phyloP scores from a whole-genome alignment of 257 asterid species.

The Nicotiana sylvestris region DNA sequence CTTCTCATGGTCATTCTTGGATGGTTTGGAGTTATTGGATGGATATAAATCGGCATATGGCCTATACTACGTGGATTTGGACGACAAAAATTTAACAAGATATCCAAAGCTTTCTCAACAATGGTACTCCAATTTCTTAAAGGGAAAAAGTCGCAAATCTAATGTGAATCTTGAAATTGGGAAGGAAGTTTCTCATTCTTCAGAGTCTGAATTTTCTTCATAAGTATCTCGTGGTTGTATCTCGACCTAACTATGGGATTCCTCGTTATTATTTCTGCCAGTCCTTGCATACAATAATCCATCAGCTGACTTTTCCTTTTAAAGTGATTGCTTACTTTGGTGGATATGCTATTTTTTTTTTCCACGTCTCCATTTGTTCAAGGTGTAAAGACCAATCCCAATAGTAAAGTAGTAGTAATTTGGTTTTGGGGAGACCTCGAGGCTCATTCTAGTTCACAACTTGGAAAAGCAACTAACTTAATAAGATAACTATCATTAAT shows the following conservation, averaged over 20 bases:
- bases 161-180: neutral
- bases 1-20: slow-evolving; percentile 54
- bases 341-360: neutral
- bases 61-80: slow-evolving; percentile 52
- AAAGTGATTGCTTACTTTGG: neutral
- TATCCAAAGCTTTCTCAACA: slow-evolving; percentile 43
- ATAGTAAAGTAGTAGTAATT: neutral
- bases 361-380: neutral
- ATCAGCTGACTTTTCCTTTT: neutral
- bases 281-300: neutral
- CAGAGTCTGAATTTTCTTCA: neutral
- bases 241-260: neutral
- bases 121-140: slow-evolving; percentile 49
- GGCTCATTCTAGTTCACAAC: neutral
- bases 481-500: neutral
- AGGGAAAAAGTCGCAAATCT: slow-evolving; percentile 20
- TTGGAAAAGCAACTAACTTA: neutral
- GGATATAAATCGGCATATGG: slow-evolving; percentile 37
- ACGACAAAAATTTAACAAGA: slow-evolving; percentile 36
- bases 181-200: neutral
- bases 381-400: neutral
- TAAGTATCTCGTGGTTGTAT: neutral
- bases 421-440: neutral
- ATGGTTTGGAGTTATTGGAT: slow-evolving; percentile 48
- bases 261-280: neutral